Evolutionary conservation across 1,139 yeast genomes (phyloP), one percentile per base, ranked within the genome.

Genomic region (Geotrichum candidum): DNA sequence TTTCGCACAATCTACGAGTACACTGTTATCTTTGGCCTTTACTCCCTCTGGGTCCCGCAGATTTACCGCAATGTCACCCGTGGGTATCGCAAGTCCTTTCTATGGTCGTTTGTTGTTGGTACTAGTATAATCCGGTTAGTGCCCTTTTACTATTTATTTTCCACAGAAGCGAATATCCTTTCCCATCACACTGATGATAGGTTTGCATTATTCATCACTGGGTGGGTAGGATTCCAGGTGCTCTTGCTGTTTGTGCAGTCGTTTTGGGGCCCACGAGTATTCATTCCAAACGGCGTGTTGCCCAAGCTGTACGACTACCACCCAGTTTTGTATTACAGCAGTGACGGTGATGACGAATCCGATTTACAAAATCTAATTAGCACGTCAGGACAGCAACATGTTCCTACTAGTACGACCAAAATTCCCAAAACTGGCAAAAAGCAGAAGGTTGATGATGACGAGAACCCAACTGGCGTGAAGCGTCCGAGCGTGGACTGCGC

Each of bases 11-110:
- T 78, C 2, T 83, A 86, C 70, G 96, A 90, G 70, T 84, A 82
- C 63, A 61, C 80, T 1, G 76, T 82, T 0, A 70, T 87, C 3
- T 65, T 85, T 2, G 61, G 79, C 0, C 70, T 87, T 35, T 88
- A 86, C 71, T 88, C 96, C 0, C 85, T 83, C 68, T 92, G 97
- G 97, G 67, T 88, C n/a, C 97, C 97, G 0, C 98, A 92, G 72
- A 86, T 90, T 58, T 83, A 85, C 65, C 80, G 97, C 68, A 90
- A 90, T 70, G 85, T 88, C 3, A 75, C 87, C 27, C 81, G 90
- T 62, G 94, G 94, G 27, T 60, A 56, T 25, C 77, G 86, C 61
- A 77, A 78, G 48, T 82, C 91, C 6, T 84, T 88, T 67, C 75
- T 78, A 53, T 86, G 91, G 90, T 82, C 82, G 63, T 92, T 88